Conservation (phyloP, 2,329 filamentous ascomycete genomes). For the Neofusicoccum sp. region DNA sequence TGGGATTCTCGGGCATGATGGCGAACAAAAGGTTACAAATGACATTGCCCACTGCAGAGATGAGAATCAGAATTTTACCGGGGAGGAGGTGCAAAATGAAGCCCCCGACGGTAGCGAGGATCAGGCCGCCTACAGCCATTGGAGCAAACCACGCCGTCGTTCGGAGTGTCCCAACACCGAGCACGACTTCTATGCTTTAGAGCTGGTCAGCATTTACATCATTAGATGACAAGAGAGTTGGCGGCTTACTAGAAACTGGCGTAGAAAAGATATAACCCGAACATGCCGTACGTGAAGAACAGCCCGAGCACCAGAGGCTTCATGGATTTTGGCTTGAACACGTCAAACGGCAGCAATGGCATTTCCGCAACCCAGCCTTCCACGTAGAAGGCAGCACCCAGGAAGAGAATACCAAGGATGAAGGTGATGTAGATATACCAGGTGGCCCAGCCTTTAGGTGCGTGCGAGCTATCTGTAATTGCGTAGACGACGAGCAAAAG, state of each 20-base stretch:
- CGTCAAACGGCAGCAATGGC: conserved; percentile 66
- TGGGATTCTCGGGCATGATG: conserved; percentile 35
- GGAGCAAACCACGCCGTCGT: conserved; percentile 69
- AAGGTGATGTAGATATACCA: conserved; percentile 69
- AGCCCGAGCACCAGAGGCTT: conserved; percentile 33
- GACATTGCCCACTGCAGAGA: conserved; percentile 61
- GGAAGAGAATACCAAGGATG: conserved; percentile 59
- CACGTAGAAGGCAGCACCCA: conserved; percentile 64
- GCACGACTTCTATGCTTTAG: conserved; percentile 52
- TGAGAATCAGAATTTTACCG: conserved; percentile 58
- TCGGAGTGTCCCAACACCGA: conserved; percentile 45
- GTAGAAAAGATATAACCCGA: conserved; percentile 40
- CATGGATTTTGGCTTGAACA: conserved; percentile 71
- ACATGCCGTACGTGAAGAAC: conserved; percentile 47
- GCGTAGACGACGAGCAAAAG: conserved; percentile 71
- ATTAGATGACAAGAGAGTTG: no score
- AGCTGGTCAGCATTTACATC: conserved; percentile 31
- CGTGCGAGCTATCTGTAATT: conserved; percentile 70
- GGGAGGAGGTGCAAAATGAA: conserved; percentile 64
- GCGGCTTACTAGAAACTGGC: conserved; percentile 32
- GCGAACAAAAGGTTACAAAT: conserved; percentile 62
- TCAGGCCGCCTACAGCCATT: conserved; percentile 64
- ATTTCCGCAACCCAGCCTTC: conserved; percentile 68
- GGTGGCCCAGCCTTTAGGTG: conserved; percentile 66
- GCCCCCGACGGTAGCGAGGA: conserved; percentile 62